A percentile compares a stretch with the other conserved stretches of the same genome.
Evolutionary conservation across 257 asterid species (phyloP).

Genomic region (Marsdenia floribunda): DNA sequence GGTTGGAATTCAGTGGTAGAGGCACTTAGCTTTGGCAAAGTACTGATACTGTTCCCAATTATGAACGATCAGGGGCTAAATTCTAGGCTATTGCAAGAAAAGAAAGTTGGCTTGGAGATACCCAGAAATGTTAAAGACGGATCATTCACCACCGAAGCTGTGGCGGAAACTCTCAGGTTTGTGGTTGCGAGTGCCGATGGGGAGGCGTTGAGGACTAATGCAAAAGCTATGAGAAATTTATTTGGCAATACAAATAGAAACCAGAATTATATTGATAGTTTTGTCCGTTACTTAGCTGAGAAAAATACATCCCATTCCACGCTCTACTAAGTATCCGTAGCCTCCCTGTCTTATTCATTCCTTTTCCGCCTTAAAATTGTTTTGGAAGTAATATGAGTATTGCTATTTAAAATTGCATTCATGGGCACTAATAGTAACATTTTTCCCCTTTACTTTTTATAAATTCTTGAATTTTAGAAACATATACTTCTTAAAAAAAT

Average conservation of each 20-base stretch:
- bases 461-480: no score
- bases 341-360: not conserved
- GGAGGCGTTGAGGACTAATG: slow-evolving; percentile 40
- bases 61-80: slow-evolving; percentile 88
- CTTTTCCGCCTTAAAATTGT: no score
- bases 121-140: slow-evolving; percentile 53
- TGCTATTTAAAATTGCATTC: no score
- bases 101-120: slow-evolving; percentile 70
- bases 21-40: slow-evolving; percentile 56
- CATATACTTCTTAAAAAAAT: no score
- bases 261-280: slow-evolving; percentile 31
- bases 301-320: slow-evolving; percentile 10
- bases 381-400: no score
- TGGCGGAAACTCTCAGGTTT: slow-evolving; percentile 50
- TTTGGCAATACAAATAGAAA: slow-evolving; percentile 44
- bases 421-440: no score
- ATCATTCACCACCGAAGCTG: slow-evolving; percentile 41
- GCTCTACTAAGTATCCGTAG: not conserved
- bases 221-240: slow-evolving; percentile 38
- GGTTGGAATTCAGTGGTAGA: slow-evolving; percentile 89
- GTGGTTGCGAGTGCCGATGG: slow-evolving; percentile 58
- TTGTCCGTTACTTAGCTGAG: slow-evolving; percentile 32
- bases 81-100: slow-evolving; percentile 60
- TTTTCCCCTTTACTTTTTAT: no score
- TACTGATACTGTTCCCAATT: slow-evolving; percentile 63